Percentiles rank a stretch among this genome's conserved stretches.
phyloP scores from a whole-genome alignment of 768 basidiomycete genomes.

The Tricholomella constricta region DNA sequence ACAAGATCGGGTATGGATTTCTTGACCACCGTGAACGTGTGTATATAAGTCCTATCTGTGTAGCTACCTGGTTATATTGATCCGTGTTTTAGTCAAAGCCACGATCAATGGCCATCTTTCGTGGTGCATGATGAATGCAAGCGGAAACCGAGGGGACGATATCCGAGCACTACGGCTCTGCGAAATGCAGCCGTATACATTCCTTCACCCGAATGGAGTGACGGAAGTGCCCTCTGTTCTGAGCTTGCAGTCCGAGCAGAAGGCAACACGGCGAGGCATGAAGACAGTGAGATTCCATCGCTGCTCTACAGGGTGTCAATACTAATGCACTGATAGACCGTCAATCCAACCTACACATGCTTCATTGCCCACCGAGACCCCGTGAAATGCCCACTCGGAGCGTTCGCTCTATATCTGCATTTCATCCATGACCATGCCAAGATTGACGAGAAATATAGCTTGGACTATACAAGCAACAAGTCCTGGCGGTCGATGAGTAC shows the following conservation, averaged over 20 bases:
- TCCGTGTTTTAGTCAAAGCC: slow-evolving; percentile 16
- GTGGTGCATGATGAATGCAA: slow-evolving; percentile 28
- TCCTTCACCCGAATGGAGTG: slow-evolving; percentile 24
- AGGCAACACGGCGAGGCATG: slow-evolving; percentile 25
- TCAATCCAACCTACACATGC: slow-evolving; percentile 30
- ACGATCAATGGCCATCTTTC: slow-evolving; percentile 28
- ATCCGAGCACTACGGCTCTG: slow-evolving; percentile 24
- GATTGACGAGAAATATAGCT: slow-evolving; percentile 16
- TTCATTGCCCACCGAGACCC: slow-evolving; percentile 29
- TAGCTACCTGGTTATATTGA: background rate
- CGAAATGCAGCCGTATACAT: slow-evolving; percentile 28
- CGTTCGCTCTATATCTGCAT: slow-evolving; percentile 28
- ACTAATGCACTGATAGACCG: slow-evolving; percentile 13
- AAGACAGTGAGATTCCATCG: slow-evolving; percentile 21
- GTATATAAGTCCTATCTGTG: background rate
- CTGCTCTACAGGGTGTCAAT: background rate
- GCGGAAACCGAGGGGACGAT: slow-evolving; percentile 34
- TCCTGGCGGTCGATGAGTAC: slow-evolving; percentile 25
- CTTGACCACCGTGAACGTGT: slow-evolving; percentile 30
- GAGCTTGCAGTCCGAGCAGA: slow-evolving; percentile 30
- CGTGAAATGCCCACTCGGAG: slow-evolving; percentile 28
- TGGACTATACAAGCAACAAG: slow-evolving; percentile 30
- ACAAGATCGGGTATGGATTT: slow-evolving; percentile 26
- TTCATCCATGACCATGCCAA: slow-evolving; percentile 25
- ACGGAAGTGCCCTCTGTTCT: slow-evolving; percentile 22